phyloP scores from a whole-genome alignment of 2,329 filamentous ascomycete species.

The Clarireedia monteithiana region DNA sequence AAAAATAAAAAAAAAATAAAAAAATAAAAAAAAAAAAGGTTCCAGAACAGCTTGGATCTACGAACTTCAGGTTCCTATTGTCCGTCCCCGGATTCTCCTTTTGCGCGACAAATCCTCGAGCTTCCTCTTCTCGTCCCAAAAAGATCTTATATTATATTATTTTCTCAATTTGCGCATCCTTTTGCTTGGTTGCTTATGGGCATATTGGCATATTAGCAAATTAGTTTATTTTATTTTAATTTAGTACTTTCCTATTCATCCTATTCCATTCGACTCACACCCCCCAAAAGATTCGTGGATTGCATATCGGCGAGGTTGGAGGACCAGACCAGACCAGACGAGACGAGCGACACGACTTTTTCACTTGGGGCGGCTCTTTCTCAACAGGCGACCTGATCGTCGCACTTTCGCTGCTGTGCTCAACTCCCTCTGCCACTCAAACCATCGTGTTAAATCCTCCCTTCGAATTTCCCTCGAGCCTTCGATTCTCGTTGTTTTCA shows the following conservation, averaged over 20 bases:
- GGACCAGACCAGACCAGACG: conserved; percentile 12
- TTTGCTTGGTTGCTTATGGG: not conserved
- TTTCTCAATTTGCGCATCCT: not conserved
- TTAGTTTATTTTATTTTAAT: not conserved
- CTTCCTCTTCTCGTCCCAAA: not conserved
- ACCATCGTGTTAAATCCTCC: not conserved
- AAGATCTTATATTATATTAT: not conserved
- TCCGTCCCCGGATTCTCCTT: conserved; percentile 9
- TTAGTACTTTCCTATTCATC: not conserved
- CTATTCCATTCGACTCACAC: not conserved
- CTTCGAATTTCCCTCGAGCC: not conserved
- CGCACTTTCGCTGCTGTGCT: conserved; percentile 15
- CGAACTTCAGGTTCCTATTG: no score
- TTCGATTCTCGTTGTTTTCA: conserved; percentile 5
- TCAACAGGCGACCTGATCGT: conserved; percentile 14
- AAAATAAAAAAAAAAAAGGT: no score
- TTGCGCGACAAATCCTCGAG: conserved; percentile 1
- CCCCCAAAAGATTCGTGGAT: conserved; percentile 10
- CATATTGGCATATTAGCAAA: no score
- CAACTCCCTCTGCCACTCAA: not conserved
- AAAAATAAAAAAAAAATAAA: no score
- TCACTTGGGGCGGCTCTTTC: conserved; percentile 11
- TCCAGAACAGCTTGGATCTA: no score
- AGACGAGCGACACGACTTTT: conserved; percentile 14
- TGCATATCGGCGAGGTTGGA: conserved; percentile 11